Percentiles rank a stretch among this genome's conserved stretches.
phyloP scores from a whole-genome alignment of 1,139 yeast genomes.

The Saccharomyces pastorianus region DNA sequence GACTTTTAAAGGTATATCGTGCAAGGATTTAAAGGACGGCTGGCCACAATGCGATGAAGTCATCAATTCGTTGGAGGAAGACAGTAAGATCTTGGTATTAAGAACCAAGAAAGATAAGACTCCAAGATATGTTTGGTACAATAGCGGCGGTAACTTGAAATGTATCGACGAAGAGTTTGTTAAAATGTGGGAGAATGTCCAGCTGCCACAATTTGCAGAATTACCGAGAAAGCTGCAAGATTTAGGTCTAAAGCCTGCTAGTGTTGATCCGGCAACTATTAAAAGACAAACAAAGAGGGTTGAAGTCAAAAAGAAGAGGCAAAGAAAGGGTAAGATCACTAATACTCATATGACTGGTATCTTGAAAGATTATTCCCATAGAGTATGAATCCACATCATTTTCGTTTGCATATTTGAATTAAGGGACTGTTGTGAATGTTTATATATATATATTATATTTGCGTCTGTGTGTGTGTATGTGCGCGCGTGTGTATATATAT shows the following conservation, averaged over 20 bases:
- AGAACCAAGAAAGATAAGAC: conserved; percentile 88
- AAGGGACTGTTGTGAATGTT: background rate
- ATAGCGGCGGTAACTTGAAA: conserved; percentile 65
- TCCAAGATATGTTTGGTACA: conserved; percentile 89
- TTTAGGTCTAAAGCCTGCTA: conserved; percentile 88
- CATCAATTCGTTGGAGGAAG: conserved; percentile 65
- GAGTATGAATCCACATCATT: conserved; percentile 16
- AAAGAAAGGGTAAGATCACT: conserved; percentile 88
- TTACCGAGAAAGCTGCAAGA: conserved; percentile 71
- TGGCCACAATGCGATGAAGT: conserved; percentile 87
- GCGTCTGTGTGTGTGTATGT: too few species aligned
- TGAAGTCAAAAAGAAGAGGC: conserved; percentile 68
- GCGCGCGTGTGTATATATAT: background rate
- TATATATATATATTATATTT: background rate
- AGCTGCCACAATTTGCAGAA: conserved; percentile 73
- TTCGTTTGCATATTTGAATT: background rate
- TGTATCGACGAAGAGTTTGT: conserved; percentile 77
- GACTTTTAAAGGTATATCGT: conserved; percentile 81
- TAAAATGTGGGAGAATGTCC: conserved; percentile 68
- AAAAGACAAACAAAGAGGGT: conserved; percentile 48
- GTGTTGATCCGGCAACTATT: conserved; percentile 90
- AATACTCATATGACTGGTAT: conserved; percentile 95
- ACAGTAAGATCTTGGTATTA: conserved; percentile 69
- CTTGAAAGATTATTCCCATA: conserved; percentile 64
- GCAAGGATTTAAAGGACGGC: conserved; percentile 87